Base-by-base conservation (phyloP, 805 yeast genomes). In the Kuraishia borneana region DNA sequence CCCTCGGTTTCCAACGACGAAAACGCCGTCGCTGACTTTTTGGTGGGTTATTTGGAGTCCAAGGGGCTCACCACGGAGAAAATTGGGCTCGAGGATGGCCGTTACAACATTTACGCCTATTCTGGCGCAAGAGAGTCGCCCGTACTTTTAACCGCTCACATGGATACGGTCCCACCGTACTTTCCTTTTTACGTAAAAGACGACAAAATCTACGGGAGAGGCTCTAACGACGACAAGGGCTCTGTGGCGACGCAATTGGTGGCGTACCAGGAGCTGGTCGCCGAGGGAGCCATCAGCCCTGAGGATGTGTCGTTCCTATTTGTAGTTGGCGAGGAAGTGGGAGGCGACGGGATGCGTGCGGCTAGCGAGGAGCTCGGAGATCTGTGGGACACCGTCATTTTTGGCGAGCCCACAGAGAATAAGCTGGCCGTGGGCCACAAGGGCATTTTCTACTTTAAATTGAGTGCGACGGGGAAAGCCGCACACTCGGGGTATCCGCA, bases 341-440 rank as follows among this genome's bases (percentile, higher is more conserved):
- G 67, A 26, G 87, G 85, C 17, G 51, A 53, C 18, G 88, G 88
- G 10, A 78, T 78, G 83, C 44, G 33, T 20, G 37, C 46, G 12
- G 78, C 71, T 3, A 51, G 61, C 42, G 46, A 50, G 2, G 38
- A 51, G 3, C 49, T 70, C 19, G 58, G 63, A 16, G 62, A 61
- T 7, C 47, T 52, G 6, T 78, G 83, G 83, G 70, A 70, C 8
- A 43, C 70, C 7, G 85, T 68, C 12, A 63, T 80, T 21, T 79
- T 78, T 54, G 87, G 87, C 9, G 88, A 79, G 50, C 88, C 88
- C 8, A 79, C 88, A 1, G 84, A 77, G 42, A 59, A 68, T 47
- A 75, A 72, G 44, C 58, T 79, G 16, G 83, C 81, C 10, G 69
- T 68, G 4, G 87, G 85, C 9, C 88, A 79, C 47, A 79, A 79